A percentile compares a stretch with the other conserved stretches of the same genome.
Conservation (phyloP, 371 early-diverging fungal genomes). For the Mucor indicus region DNA sequence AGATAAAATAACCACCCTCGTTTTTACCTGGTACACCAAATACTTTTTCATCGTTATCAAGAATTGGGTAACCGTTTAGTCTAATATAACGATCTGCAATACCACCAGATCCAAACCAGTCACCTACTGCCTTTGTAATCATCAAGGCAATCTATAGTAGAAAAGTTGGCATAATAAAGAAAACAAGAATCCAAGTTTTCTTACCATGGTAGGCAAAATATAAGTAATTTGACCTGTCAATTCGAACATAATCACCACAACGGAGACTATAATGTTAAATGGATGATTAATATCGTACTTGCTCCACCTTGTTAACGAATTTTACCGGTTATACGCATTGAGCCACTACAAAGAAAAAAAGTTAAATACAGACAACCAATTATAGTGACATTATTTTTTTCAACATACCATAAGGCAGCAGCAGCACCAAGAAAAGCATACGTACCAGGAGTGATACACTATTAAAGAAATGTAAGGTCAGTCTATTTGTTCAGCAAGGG, state of each 20-base stretch:
- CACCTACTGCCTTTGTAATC: constrained; percentile 86
- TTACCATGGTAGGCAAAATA: constrained; percentile 90
- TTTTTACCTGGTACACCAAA: constrained; percentile 53
- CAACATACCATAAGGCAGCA: constrained; percentile 74
- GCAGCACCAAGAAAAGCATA: constrained; percentile 97
- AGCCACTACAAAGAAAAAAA: constrained; percentile 39
- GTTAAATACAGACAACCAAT: not conserved
- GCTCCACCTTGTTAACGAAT: not conserved
- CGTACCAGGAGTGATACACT: constrained; percentile 91
- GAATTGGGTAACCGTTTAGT: constrained; percentile 83
- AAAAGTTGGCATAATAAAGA: not conserved
- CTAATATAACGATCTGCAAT: constrained; percentile 87
- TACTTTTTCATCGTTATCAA: constrained; percentile 77
- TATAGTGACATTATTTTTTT: not conserved
- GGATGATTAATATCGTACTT: not conserved
- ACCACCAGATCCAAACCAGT: constrained; percentile 77
- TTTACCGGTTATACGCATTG: constrained; percentile 65
- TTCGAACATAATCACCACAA: constrained; percentile 97
- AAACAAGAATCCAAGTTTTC: too few relatives aligned
- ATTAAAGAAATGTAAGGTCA: not conserved
- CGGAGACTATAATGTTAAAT: constrained; percentile 70
- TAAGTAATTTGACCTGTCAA: constrained; percentile 91
- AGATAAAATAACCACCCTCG: too few relatives aligned
- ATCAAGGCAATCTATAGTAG: constrained; percentile 73
- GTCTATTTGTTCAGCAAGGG: not conserved